Evolutionary conservation across 176 grass and related monocot species (phyloP).

Genomic region (Triticum aestivum): IWGSC_CS_RefSeq_v2.1 NC_057797.1:459294078-459294577

Average conservation of each 20-base stretch:
- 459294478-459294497: slow-evolving; percentile 13
- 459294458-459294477: slow-evolving; percentile 1
- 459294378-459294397: slow-evolving; percentile 82
- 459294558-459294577: slow-evolving; percentile 93
- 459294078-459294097: neutral
- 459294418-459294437: slow-evolving; percentile 89
- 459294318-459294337: slow-evolving; percentile 62
- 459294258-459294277: neutral
- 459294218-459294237: neutral
- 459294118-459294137: neutral
- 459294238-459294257: neutral
- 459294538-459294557: slow-evolving; percentile 96
- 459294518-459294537: slow-evolving; percentile 99
- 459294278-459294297: neutral
- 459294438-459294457: slow-evolving; percentile 48
- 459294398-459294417: slow-evolving; percentile 95
- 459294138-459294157: neutral
- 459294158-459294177: neutral
- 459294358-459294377: slow-evolving; percentile 98
- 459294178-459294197: neutral
- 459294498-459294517: slow-evolving; percentile 29
- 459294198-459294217: neutral
- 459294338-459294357: slow-evolving; percentile 98
- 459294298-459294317: neutral
- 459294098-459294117: neutral